These are phyloP conservation scores for Neopestalotiopsis sp. DNA, from an alignment of 2,329 filamentous ascomycete genomes.

Conservation along the genomic window DNA sequence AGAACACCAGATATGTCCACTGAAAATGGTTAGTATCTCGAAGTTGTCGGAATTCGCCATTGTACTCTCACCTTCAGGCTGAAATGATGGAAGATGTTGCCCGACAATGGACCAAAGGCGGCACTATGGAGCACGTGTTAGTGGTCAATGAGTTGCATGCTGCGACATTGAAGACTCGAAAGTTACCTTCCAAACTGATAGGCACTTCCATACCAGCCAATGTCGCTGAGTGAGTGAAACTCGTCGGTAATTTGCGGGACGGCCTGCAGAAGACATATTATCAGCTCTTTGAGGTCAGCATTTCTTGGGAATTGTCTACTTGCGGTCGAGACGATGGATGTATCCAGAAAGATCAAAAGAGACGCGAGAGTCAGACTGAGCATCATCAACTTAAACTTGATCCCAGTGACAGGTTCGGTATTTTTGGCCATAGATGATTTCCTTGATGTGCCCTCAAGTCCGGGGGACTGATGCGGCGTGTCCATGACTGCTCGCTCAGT, in stretches of 20 bases:
- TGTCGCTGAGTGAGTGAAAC: not conserved
- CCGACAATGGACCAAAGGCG: not conserved
- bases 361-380: constrained; percentile 9
- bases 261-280: not conserved
- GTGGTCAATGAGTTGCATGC: not conserved
- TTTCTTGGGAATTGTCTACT: not conserved
- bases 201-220: not conserved
- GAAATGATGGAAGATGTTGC: constrained; percentile 1
- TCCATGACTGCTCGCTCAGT: not conserved
- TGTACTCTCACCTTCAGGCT: not conserved
- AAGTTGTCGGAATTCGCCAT: not conserved
- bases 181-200: not conserved
- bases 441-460: not conserved
- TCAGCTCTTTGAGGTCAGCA: not conserved
- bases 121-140: constrained; percentile 1
- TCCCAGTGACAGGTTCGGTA: constrained; percentile 2
- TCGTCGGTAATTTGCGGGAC: not conserved
- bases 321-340: constrained; percentile 1
- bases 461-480: not conserved
- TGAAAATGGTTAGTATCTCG: not conserved
- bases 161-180: not conserved
- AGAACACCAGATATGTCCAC: not conserved
- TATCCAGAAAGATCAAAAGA: constrained; percentile 5
- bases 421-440: not conserved
- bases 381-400: constrained; percentile 7